Percentiles rank a stretch among this genome's conserved stretches.
phyloP scores from a whole-genome alignment of 2,329 filamentous ascomycete genomes.

The Apiospora pterosperma region DNA sequence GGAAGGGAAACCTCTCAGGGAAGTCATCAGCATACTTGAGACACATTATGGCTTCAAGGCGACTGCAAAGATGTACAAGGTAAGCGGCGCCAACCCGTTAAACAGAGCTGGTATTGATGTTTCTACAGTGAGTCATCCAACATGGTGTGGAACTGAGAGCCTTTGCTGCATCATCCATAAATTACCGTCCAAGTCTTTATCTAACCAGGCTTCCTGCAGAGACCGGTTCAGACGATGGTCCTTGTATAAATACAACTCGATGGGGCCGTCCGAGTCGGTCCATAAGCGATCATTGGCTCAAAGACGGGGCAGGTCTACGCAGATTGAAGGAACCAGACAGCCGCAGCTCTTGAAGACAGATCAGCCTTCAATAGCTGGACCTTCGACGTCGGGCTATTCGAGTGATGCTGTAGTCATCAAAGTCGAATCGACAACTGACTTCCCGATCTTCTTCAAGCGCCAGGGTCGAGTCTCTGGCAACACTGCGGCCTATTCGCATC shows the following conservation, averaged over 20 bases:
- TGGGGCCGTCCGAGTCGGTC: neutral
- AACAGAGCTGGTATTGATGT: neutral
- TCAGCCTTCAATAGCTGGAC: neutral
- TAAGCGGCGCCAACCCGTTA: neutral
- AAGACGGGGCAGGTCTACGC: neutral
- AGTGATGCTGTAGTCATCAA: neutral
- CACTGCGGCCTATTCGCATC: neutral
- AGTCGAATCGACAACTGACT: neutral
- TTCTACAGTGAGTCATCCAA: neutral
- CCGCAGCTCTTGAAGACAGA: neutral
- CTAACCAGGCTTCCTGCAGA: neutral
- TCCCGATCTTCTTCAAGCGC: neutral
- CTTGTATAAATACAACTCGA: neutral
- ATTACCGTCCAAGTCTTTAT: neutral
- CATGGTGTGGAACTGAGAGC: neutral
- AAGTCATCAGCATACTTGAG: slow-evolving; percentile 3
- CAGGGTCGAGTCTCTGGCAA: neutral
- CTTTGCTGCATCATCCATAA: neutral
- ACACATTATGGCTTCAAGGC: slow-evolving; percentile 1
- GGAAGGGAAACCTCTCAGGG: neutral
- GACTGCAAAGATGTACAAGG: slow-evolving; percentile 7
- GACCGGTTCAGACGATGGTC: slow-evolving; percentile 1
- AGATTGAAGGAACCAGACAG: neutral
- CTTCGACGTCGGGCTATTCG: neutral
- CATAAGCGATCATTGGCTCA: neutral